Evolutionary conservation across 2,329 filamentous ascomycete species (phyloP).

Genomic region (Chlorencoelia australis): DNA sequence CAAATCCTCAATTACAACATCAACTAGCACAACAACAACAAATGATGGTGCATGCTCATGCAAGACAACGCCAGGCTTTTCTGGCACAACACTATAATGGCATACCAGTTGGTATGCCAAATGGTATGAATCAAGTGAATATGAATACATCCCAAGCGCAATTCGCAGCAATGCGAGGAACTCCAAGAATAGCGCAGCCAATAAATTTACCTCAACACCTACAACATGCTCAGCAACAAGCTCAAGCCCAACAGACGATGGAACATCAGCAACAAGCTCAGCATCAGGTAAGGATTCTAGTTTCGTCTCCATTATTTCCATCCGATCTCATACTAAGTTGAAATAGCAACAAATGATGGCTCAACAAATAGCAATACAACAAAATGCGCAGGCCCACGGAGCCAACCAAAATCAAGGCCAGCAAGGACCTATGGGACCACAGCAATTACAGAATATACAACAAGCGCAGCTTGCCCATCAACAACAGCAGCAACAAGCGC

Average conservation of each 20-base stretch:
- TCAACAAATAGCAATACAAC: slow-evolving; percentile 38
- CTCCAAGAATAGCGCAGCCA: slow-evolving; percentile 30
- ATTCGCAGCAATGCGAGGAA: slow-evolving; percentile 39
- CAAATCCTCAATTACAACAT: slow-evolving; percentile 35
- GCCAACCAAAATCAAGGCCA: slow-evolving; percentile 34
- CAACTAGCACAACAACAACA: slow-evolving; percentile 37
- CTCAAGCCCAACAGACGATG: slow-evolving; percentile 30
- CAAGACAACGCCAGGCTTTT: slow-evolving; percentile 36
- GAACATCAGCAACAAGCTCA: slow-evolving; percentile 30
- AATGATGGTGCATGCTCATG: slow-evolving; percentile 27
- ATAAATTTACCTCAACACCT: slow-evolving; percentile 38
- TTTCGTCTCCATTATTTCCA: not conserved
- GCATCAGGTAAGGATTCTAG: slow-evolving; percentile 15
- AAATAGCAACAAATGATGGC: slow-evolving; percentile 33
- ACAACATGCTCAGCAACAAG: slow-evolving; percentile 31
- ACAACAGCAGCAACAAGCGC: slow-evolving; percentile 37
- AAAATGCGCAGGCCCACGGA: slow-evolving; percentile 34
- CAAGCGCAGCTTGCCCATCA: slow-evolving; percentile 37
- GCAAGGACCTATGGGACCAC: slow-evolving; percentile 38
- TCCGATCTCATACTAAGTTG: slow-evolving; percentile 10
- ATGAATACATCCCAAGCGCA: slow-evolving; percentile 45
- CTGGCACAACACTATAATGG: slow-evolving; percentile 44
- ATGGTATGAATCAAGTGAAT: slow-evolving; percentile 37
- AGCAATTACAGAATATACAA: slow-evolving; percentile 36
- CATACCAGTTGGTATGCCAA: slow-evolving; percentile 44